Base-by-base conservation (phyloP, 306 rosid genomes). In the Morella rubra region DNA sequence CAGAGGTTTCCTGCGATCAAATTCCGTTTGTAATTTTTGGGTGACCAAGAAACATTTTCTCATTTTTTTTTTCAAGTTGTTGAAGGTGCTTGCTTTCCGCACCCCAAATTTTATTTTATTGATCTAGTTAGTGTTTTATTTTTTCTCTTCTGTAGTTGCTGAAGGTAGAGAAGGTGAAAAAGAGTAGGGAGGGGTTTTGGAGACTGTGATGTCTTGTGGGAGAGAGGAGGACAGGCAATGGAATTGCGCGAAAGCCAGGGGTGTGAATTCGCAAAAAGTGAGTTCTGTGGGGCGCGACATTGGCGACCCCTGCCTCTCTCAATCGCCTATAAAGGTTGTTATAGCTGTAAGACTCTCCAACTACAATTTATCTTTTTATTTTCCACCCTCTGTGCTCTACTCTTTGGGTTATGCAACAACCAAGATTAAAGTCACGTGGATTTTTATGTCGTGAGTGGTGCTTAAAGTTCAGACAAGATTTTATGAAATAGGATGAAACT, bases 301-400 rank as follows among this genome's bases (percentile, higher is more conserved):
- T 82, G 87, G 95, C 72, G 92, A 93, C 76, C 97, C 97, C 0
- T 93, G 96, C 88, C 90, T 91, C 69, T 87, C 92, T 68, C 93
- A 87, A 27, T 86, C 88, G 61, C 90, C 90, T 77, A 81, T 85
- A 82, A 89, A 87, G 94, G 96, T 87, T 89, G 88, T 85, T 84
- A 49, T 86, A 20, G 76, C 86, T 80, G 92, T 90, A 84, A 88
- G 88, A 82, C 69, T 83, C 82, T 80, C 74, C 73, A 53, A 27
- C 62, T 40, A 3, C 47, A 18, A 6, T 13, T 37, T 5, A 1
- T 2, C 12, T n/a, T 12, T 45, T 16, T 10, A 45, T 16, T 22
- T 20, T 20, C 27, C 16, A 8, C 13, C 14, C 44, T 45, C 32
- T 42, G 32, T 2, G 18, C 16, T 77, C n/a, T 59, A 18, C 19